These are phyloP conservation scores for Saxophila tyrrhenica DNA, from an alignment of 495 filamentous ascomycete genomes.

Conservation along the genomic window DNA sequence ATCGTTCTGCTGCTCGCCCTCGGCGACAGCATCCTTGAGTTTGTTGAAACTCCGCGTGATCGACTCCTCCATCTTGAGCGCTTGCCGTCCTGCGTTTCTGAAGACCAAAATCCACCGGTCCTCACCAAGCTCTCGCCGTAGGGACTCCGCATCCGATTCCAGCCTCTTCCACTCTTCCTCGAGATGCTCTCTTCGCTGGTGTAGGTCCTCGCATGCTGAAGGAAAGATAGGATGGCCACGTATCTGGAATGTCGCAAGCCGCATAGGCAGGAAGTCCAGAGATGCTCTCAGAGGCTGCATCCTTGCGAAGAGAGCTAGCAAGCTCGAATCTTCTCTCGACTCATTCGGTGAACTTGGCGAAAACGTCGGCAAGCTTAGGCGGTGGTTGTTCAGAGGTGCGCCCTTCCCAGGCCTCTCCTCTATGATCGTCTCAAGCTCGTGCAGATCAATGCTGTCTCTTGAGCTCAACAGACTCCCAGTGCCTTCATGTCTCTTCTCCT, in stretches of 20 bases:
- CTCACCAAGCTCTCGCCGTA: constrained; percentile 81
- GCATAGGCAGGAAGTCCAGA: constrained; percentile 94
- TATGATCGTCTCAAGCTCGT: constrained; percentile 84
- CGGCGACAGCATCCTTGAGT: constrained; percentile 68
- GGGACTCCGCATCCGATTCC: constrained; percentile 72
- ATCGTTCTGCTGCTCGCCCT: constrained; percentile 57
- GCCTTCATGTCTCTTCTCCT: constrained; percentile 75
- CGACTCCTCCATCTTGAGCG: constrained; percentile 87
- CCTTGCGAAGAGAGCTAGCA: constrained; percentile 80
- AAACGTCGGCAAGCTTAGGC: constrained; percentile 49
- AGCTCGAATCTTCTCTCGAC: constrained; percentile 56
- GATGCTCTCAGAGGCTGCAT: constrained; percentile 92
- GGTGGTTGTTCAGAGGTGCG: constrained; percentile 41
- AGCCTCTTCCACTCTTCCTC: constrained; percentile 73
- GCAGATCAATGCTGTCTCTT: constrained; percentile 54
- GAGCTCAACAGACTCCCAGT: constrained; percentile 40
- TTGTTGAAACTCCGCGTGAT: constrained; percentile 75
- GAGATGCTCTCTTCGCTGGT: constrained; percentile 53
- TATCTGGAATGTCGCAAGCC: constrained; percentile 69
- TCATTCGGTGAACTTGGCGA: constrained; percentile 44
- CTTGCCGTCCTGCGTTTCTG: constrained; percentile 81
- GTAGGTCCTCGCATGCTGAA: constrained; percentile 79
- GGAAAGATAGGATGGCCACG: constrained; percentile 70
- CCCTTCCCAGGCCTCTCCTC: constrained; percentile 65
- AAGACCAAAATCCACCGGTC: constrained; percentile 94